phyloP scores from a whole-genome alignment of 2,329 filamentous ascomycete genomes.

The Thermothelomyces thermophilus region DNA sequence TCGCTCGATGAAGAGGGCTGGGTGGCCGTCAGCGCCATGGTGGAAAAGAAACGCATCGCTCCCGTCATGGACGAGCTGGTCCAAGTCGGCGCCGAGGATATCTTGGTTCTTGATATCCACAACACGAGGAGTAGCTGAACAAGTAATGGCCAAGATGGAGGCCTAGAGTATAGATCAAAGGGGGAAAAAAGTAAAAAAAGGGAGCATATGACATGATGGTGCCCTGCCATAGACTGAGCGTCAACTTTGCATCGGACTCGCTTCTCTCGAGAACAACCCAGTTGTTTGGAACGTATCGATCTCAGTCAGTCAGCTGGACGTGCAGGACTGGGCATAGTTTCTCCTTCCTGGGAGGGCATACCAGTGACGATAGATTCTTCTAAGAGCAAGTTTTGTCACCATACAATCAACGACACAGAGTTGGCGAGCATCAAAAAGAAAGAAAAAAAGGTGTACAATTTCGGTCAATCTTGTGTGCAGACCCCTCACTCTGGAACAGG shows the following conservation, averaged over 20 bases:
- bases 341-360: too few relatives aligned
- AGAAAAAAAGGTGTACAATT: not conserved
- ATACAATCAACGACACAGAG: too few relatives aligned
- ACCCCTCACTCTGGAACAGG: not conserved
- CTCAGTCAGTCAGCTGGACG: too few relatives aligned
- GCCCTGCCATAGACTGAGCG: too few relatives aligned
- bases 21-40: conserved; percentile 94
- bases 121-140: conserved; percentile 43
- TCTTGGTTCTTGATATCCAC: conserved; percentile 77
- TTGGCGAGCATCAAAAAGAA: too few relatives aligned
- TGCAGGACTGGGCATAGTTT: too few relatives aligned
- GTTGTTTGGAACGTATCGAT: too few relatives aligned
- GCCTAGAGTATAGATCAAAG: not conserved
- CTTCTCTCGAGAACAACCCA: too few relatives aligned
- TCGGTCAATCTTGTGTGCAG: not conserved
- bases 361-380: not conserved
- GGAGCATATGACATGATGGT: too few relatives aligned
- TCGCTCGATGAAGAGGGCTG: conserved; percentile 80
- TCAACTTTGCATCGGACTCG: too few relatives aligned
- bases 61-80: conserved; percentile 79
- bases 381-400: too few relatives aligned
- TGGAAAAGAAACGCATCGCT: conserved; percentile 79
- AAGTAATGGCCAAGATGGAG: too few relatives aligned
- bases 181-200: not conserved
- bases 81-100: conserved; percentile 72